Evolutionary conservation across 306 rosid genomes (phyloP).

Genomic region (Cucurbita ficifolia): DNA sequence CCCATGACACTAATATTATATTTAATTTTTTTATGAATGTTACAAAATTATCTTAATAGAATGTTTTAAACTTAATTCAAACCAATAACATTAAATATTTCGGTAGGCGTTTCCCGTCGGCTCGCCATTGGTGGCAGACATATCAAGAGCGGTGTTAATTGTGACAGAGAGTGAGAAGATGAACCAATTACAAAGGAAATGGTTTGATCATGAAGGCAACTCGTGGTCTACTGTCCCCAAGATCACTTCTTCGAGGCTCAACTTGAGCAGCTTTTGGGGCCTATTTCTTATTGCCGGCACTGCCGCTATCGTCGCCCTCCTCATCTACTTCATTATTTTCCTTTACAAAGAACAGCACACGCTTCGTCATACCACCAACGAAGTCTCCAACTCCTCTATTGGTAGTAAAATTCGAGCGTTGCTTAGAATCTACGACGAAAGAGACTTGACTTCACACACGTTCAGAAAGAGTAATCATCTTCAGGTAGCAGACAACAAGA

Average conservation of each 20-base stretch:
- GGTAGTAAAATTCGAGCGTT: slow-evolving; percentile 13
- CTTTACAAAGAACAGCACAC: slow-evolving; percentile 15
- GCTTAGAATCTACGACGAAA: slow-evolving; percentile 13
- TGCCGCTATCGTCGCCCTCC: slow-evolving; percentile 20
- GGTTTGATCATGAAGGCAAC: slow-evolving; percentile 14
- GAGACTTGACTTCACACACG: slow-evolving; percentile 25
- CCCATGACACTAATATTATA: no score
- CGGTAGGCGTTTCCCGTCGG: slow-evolving; percentile 29
- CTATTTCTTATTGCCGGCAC: slow-evolving; percentile 30
- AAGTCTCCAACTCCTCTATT: slow-evolving; percentile 7
- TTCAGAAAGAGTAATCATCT: slow-evolving; percentile 13
- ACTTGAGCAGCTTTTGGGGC: slow-evolving; percentile 44
- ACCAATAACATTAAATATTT: no score
- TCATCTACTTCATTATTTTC: slow-evolving; percentile 12
- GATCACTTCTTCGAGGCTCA: slow-evolving; percentile 24
- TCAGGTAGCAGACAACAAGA: background rate
- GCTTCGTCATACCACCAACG: background rate
- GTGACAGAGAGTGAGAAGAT: slow-evolving; percentile 40
- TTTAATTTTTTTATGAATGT: no score
- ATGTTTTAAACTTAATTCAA: no score
- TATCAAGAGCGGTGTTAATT: slow-evolving; percentile 39
- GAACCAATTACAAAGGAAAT: slow-evolving; percentile 23
- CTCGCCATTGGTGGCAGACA: slow-evolving; percentile 31
- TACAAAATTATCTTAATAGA: no score
- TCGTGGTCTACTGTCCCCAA: slow-evolving; percentile 14